Conservation (phyloP, 2,329 filamentous ascomycete genomes). For the Conoideocrella luteorostrata region DNA sequence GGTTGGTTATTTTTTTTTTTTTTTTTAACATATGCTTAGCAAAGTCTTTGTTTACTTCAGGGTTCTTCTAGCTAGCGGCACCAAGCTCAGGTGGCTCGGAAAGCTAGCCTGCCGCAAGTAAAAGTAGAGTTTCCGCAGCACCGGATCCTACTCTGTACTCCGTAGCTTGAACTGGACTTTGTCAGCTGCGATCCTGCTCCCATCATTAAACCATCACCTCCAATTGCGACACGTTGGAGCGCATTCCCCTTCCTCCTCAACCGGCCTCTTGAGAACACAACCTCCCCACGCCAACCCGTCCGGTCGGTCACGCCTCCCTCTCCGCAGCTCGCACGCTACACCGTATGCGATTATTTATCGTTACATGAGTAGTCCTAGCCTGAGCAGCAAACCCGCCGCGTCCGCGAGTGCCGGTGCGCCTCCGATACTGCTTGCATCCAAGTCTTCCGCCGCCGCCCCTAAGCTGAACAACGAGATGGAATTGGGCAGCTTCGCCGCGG, state of each 20-base stretch:
- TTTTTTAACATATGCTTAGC: too few relatives aligned
- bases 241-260: background rate
- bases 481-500: conserved; percentile 42
- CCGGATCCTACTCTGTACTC: too few relatives aligned
- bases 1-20: too few relatives aligned
- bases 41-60: too few relatives aligned
- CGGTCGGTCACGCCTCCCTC: background rate
- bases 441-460: conserved; percentile 45
- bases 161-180: too few relatives aligned
- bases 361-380: conserved; percentile 36
- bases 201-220: background rate
- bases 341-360: background rate
- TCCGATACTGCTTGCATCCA: conserved; percentile 49
- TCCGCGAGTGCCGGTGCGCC: conserved; percentile 26
- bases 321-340: background rate
- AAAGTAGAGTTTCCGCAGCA: too few relatives aligned
- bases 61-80: too few relatives aligned
- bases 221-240: too few relatives aligned
- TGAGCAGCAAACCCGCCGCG: conserved; percentile 27
- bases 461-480: conserved; percentile 53
- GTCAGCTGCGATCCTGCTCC: background rate
- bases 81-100: too few relatives aligned
- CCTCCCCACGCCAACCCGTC: background rate
- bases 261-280: too few relatives aligned
- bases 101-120: too few relatives aligned